Percentiles rank a stretch among this genome's conserved stretches.
Conservation (phyloP, 2,329 filamentous ascomycete genomes). For the Aureobasidium sp. region DNA sequence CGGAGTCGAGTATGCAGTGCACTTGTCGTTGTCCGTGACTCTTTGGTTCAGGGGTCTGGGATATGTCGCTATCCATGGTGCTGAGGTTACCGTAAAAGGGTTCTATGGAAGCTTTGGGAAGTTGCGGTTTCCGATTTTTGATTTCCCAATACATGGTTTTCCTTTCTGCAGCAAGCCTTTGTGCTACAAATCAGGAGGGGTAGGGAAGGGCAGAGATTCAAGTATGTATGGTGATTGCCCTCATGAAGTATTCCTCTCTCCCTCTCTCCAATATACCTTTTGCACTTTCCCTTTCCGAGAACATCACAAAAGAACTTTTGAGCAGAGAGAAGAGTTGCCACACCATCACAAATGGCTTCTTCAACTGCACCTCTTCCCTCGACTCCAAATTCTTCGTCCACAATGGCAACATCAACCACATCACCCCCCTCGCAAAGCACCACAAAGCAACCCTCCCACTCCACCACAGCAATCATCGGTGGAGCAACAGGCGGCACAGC, state of each 20-base stretch:
- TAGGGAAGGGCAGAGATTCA: not conserved
- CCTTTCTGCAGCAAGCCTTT: not conserved
- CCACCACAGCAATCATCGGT: not conserved
- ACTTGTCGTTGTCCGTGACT: too few relatives aligned
- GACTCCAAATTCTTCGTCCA: not conserved
- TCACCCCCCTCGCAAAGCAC: not conserved
- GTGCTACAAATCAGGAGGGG: conserved; percentile 3
- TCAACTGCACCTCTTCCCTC: not conserved
- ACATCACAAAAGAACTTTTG: not conserved
- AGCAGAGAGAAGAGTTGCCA: not conserved
- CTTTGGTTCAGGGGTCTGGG: not conserved
- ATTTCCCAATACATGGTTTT: not conserved
- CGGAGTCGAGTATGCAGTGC: not conserved
- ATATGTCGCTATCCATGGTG: not conserved
- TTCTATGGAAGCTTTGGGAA: not conserved
- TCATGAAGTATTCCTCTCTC: not conserved
- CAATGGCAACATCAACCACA: not conserved
- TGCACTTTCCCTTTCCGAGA: not conserved
- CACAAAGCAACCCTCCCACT: not conserved
- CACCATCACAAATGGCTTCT: not conserved
- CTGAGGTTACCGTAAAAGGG: not conserved
- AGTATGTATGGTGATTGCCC: not conserved
- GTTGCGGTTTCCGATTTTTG: too few relatives aligned
- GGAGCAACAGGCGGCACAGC: not conserved
- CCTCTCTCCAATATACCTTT: not conserved